Base-by-base conservation (phyloP, 441 rosid species). In the Populus hybrid region DNA sequence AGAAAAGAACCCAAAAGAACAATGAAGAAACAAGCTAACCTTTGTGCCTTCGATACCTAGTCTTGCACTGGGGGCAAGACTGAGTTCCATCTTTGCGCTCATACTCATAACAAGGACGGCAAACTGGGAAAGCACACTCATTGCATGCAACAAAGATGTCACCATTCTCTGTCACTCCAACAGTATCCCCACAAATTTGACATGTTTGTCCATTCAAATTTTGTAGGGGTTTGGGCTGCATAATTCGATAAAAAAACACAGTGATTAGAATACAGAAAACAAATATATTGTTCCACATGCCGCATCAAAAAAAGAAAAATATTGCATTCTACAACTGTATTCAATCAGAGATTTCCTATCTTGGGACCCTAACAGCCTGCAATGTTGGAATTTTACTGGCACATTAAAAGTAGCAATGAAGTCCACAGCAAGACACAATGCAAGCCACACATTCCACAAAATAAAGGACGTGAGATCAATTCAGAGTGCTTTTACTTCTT, bases 41-140 rank as follows among this genome's bases (percentile, higher is more conserved):
- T 85, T 89, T 93, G 78, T 90, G 98, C 75, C 99, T 89, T 80
- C 79, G 91, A 84, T 92, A 95, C 84, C 97, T 92, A 82, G 95
- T 93, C 89, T 95, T 95, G 95, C 99, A 95, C 81, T 95, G 97
- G 5, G 99, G 98, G 82, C 98, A 94, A 72, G 89, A 88, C 82
- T 92, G 97, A 78, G 95, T 92, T 28, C 99, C 99, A 78, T 95
- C 98, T 86, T 92, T 95, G 79, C 98, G 88, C 83, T 95, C 99
- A 73, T 95, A 95, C 84, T 95, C 99, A 34, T 95, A 95, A 77
- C 99, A 95, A 81, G 98, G 93, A 14, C 93, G 93, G 80, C 99
- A 95, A 81, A 95, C 98, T 11, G 99, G 99, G 81, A 93, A 95
- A 63, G 90, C 99, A 87, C 99, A 95, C 87, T 95, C 99, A 77